phyloP scores from a whole-genome alignment of 257 asterid species.

The Scutellaria baicalensis region DNA sequence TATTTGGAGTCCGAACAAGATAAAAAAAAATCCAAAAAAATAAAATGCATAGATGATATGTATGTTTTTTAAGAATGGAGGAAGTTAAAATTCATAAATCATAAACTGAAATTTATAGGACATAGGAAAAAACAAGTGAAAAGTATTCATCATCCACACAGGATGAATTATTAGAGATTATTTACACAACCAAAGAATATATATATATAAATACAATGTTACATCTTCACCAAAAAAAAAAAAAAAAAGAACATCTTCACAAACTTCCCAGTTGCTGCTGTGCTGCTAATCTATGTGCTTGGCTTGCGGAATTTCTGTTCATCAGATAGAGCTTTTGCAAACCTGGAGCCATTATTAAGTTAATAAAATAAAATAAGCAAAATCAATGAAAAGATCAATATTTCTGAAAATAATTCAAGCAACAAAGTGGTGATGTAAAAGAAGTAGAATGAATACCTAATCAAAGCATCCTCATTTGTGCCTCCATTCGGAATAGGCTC shows the following conservation, averaged over 20 bases:
- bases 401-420: neutral
- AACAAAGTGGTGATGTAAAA: no score
- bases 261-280: neutral
- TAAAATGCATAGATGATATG: no score
- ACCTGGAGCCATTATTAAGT: constrained; percentile 24
- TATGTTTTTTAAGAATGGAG: no score
- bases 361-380: no score
- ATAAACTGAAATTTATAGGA: no score
- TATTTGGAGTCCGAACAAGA: no score
- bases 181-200: neutral
- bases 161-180: neutral
- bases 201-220: neutral
- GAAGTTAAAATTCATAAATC: no score
- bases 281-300: neutral
- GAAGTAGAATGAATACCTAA: constrained; percentile 18
- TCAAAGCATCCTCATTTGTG: constrained; percentile 54
- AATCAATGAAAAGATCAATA: no score
- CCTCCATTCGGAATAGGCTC: constrained; percentile 45
- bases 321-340: constrained; percentile 41
- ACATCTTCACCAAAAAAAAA: neutral
- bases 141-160: neutral
- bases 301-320: constrained; percentile 38
- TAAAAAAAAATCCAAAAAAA: no score
- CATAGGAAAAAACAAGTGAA: neutral
- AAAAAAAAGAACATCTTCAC: neutral